These are phyloP conservation scores for Citrus glauca DNA, from an alignment of 345 rosid genomes.

Conservation along the genomic window DNA sequence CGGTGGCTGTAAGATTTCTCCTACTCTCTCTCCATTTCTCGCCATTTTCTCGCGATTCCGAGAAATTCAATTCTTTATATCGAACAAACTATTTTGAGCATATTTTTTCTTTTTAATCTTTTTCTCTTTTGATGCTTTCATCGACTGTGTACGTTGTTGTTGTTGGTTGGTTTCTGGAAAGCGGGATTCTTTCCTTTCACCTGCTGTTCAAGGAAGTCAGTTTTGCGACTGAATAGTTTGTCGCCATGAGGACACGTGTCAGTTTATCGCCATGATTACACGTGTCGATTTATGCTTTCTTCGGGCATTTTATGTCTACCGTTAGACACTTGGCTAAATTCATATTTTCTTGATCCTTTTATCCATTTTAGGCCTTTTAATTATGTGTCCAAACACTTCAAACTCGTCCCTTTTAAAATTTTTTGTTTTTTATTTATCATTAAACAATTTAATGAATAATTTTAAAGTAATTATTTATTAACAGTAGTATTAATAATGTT, in stretches of 20 bases:
- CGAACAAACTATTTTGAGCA: too few species aligned
- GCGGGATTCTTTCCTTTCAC: conserved; percentile 36
- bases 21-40: conserved; percentile 19
- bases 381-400: not conserved
- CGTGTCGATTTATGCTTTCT: not conserved
- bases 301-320: not conserved
- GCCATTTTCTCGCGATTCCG: conserved; percentile 10
- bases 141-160: not conserved
- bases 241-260: too few species aligned
- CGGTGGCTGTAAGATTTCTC: not conserved
- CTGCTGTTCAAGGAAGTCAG: conserved; percentile 22
- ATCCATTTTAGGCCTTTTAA: not conserved
- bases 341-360: not conserved
- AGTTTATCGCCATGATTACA: not conserved
- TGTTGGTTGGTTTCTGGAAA: not conserved
- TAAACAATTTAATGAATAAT: too few species aligned
- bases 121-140: not conserved
- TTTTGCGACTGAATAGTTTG: not conserved
- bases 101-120: too few species aligned
- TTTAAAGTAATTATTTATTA: too few species aligned
- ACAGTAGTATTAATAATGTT: too few species aligned
- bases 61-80: not conserved
- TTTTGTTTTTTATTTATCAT: too few species aligned
- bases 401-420: too few species aligned
- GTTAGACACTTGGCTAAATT: not conserved